Base-by-base conservation (phyloP, 2,329 filamentous ascomycete genomes). In the Penicillium sp. region DNA sequence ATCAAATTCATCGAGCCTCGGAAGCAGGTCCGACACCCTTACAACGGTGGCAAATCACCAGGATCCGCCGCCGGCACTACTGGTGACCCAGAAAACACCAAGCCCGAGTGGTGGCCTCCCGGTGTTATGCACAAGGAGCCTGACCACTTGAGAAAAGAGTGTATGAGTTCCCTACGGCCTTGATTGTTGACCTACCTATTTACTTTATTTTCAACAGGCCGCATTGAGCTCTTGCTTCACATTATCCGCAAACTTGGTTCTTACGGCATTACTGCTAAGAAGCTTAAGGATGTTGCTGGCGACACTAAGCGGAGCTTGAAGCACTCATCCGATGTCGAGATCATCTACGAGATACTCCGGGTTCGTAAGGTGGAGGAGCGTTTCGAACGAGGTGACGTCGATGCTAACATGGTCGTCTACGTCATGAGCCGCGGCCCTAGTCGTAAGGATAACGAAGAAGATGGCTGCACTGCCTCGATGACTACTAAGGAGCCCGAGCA, bases 1-100 rank as follows among this genome's bases (percentile, higher is more conserved):
- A 78, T 80, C 58, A 79, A 76, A 58, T 68, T 72, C 18, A 77
- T 78, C 44, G 75, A 79, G 54, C 77, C 77, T 18, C 72, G 73
- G 37, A 80, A 79, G 64, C 77, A 79, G 64, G 75, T 75, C 1
- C 72, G 72, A 40, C 73, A 78, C 63, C 78, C 77, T 10, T 80
- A 80, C 62, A 80, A 79, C 58, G 77, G 77, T 12, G 72, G 74
- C n/a, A 69, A 68, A 56, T 64, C 70, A 12, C 63, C 64, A 46
- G 69, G 67, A 42, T 70, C 71, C 27, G 66, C 71, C 1, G 69
- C 71, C 1, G 73, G 71, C 37, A 67, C 74, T 32, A 70, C 67
- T 6, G 69, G 70, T 1, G 75, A 79, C 55, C 71, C 74, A 5
- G 73, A 77, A 52, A 70, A 70, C 56, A 79, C 76, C 13, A 77